These are phyloP conservation scores for Marsdenia floribunda DNA, from an alignment of 257 asterid species.

Conservation along the genomic window DNA sequence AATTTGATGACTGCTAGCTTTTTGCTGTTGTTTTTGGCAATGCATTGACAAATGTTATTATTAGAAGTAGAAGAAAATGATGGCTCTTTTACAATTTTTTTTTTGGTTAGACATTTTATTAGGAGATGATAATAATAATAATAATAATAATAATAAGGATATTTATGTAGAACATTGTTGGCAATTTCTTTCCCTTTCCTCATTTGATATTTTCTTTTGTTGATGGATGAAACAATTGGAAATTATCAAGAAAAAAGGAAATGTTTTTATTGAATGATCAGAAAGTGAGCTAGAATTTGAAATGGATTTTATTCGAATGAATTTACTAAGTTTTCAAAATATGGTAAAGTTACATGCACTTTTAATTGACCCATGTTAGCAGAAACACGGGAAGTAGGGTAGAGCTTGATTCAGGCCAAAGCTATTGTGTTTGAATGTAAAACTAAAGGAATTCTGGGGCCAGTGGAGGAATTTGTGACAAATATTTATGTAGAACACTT, in stretches of 20 bases:
- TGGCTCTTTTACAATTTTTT: background rate
- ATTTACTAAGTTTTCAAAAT: background rate
- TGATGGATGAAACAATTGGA: background rate
- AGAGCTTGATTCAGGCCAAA: background rate
- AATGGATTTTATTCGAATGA: background rate
- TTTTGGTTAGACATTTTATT: background rate
- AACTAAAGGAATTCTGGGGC: background rate
- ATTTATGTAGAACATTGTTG: background rate
- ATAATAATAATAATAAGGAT: too few species aligned
- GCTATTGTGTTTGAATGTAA: background rate
- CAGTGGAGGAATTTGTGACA: too few species aligned
- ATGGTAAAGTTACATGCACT: background rate
- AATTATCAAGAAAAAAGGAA: background rate
- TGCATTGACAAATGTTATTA: background rate
- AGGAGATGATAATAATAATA: too few species aligned
- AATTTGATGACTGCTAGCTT: background rate
- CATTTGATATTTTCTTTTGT: background rate
- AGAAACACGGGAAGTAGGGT: background rate
- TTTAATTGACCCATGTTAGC: background rate
- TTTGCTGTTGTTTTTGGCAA: background rate
- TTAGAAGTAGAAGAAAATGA: background rate
- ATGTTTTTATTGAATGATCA: background rate
- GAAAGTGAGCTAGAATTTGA: background rate
- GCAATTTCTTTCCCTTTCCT: background rate
- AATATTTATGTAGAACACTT: too few species aligned